These are phyloP conservation scores for Rehmannia glutinosa DNA, from an alignment of 257 asterid species.

Conservation along the genomic window DNA sequence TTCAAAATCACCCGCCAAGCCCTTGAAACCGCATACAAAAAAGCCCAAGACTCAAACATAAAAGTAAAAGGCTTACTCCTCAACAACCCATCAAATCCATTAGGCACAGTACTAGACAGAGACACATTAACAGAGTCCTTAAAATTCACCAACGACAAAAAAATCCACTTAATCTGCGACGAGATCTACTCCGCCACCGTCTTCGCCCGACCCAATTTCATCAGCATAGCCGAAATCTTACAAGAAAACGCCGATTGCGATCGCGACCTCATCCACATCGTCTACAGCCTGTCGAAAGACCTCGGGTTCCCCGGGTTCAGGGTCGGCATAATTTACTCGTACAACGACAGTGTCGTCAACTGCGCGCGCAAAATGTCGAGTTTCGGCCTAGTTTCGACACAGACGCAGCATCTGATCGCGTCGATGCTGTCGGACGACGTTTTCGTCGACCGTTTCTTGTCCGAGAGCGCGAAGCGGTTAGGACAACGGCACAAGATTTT, in stretches of 20 bases:
- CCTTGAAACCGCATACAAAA: slow-evolving; percentile 54
- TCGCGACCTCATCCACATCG: slow-evolving; percentile 59
- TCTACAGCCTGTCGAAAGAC: slow-evolving; percentile 80
- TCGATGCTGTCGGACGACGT: slow-evolving; percentile 59
- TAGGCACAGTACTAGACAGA: slow-evolving; percentile 66
- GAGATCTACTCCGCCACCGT: slow-evolving; percentile 91
- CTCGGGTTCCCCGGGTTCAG: slow-evolving; percentile 88
- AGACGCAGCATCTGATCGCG: slow-evolving; percentile 66
- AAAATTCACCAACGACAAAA: slow-evolving; percentile 38
- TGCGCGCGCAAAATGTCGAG: slow-evolving; percentile 85
- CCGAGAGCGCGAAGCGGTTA: slow-evolving; percentile 46
- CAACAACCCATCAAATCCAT: slow-evolving; percentile 84
- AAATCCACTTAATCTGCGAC: slow-evolving; percentile 71
- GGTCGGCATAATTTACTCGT: slow-evolving; percentile 69
- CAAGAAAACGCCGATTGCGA: slow-evolving; percentile 34
- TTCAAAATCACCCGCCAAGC: slow-evolving; percentile 56
- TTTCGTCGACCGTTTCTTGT: slow-evolving; percentile 44
- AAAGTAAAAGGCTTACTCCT: slow-evolving; percentile 65
- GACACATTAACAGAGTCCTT: slow-evolving; percentile 41
- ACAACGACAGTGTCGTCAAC: slow-evolving; percentile 49
- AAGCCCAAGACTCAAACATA: slow-evolving; percentile 52
- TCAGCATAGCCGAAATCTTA: slow-evolving; percentile 67
- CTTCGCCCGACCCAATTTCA: slow-evolving; percentile 52
- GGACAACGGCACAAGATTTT: slow-evolving; percentile 36
- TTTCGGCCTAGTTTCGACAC: slow-evolving; percentile 78